Evolutionary conservation across 345 rosid genomes (phyloP), one percentile per base, ranked within the genome.

Genomic region (Noccaea bulbosa): DNA sequence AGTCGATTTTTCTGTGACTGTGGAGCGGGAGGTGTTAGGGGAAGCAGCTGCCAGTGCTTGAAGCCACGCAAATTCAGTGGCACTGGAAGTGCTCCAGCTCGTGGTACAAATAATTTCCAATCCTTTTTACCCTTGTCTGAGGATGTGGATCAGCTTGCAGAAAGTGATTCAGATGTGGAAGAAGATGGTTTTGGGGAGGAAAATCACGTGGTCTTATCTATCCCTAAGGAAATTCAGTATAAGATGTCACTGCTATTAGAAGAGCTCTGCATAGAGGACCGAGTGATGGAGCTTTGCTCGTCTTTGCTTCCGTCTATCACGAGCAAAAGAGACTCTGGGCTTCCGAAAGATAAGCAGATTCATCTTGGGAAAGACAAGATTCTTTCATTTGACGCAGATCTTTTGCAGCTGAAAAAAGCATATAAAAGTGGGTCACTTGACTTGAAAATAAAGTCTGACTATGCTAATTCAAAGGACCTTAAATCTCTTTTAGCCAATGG

Each of bases 1-100:
- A 94, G 99, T 81, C 84, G 99, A 2, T 94, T 94, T 77, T 94
- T 94, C 77, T 94, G 99, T 34, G 99, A 94, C 80, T 94, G 99
- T 78, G 99, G 99, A 83, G 99, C 98, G 8, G 99, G 98, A 57
- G 99, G 99, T 79, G 98, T 89, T 66, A 88, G 94, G 81, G 97
- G 99, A 58, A 88, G 92, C 85, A 89, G 79, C 83, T 94, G 99
- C 67, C 98, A 89, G 69, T 91, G 99, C 80, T 82, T 91, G 86
- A 94, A 94, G 82, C 97, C 98, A 62, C 93, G 97, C 38, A 89
- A 94, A 81, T 86, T 83, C 77, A 86, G 81, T 70, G 90, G 87
- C 76, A 80, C 56, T 81, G 92, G 85, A 57, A 82, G 65, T 43
- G 79, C 73, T 22, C 87, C 90, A 51, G 66, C 78, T 67, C 85